Evolutionary conservation across 2,329 filamentous ascomycete genomes (phyloP).

Genomic region (Microdochium nivale): DNA sequence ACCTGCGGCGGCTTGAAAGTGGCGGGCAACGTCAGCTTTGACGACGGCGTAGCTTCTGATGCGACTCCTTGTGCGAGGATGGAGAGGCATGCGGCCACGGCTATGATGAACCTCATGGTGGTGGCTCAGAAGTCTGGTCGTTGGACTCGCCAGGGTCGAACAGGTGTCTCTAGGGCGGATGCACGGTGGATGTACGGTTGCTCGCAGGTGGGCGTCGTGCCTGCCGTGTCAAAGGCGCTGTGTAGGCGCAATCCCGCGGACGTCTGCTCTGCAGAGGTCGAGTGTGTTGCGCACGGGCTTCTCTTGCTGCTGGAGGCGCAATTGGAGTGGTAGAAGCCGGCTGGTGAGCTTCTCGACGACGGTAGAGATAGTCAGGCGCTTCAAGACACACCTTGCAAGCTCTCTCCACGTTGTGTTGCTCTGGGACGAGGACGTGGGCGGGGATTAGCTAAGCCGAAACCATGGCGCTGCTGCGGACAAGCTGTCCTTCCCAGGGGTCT

Average conservation of each 20-base stretch:
- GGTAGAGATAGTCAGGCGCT: neutral
- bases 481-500: neutral
- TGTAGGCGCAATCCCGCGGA: neutral
- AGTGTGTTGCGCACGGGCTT: neutral
- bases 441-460: neutral
- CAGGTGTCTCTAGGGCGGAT: constrained; percentile 2
- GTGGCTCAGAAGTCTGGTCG: constrained; percentile 9
- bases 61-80: constrained; percentile 41
- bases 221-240: neutral
- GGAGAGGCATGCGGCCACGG: constrained; percentile 50
- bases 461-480: neutral
- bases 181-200: neutral
- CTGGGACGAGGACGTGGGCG: neutral
- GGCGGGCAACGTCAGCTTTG: constrained; percentile 50
- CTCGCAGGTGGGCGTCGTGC: neutral
- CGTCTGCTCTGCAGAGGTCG: neutral
- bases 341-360: neutral
- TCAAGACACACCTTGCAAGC: neutral
- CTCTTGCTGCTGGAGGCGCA: neutral
- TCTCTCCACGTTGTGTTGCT: neutral
- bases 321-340: neutral
- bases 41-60: constrained; percentile 34
- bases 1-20: constrained; percentile 79
- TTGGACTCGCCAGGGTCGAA: constrained; percentile 22
- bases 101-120: constrained; percentile 39